A percentile compares a stretch with the other conserved stretches of the same genome.
Conservation (phyloP, 2,329 filamentous ascomycete species). For the Colletotrichum trifolii region DNA sequence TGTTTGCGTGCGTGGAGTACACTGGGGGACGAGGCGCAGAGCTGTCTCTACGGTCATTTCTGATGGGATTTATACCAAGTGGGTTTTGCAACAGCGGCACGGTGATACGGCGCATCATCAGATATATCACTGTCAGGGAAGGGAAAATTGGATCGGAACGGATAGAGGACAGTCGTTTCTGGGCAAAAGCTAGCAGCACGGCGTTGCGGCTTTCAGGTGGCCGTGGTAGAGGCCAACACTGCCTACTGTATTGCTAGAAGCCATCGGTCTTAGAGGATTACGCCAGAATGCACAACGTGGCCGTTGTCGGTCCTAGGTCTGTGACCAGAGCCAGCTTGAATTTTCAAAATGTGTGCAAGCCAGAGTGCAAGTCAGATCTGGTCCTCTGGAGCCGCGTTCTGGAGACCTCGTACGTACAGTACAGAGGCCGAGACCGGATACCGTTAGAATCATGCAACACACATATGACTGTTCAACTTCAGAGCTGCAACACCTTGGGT, state of each 20-base stretch:
- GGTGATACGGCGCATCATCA: constrained; percentile 34
- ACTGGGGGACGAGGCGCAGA: constrained; percentile 8
- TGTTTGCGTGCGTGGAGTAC: constrained; percentile 30
- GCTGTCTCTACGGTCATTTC: constrained; percentile 32
- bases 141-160: constrained; percentile 13
- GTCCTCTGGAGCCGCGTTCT: no score
- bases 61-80: constrained; percentile 32
- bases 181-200: constrained; percentile 11
- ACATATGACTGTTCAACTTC: no score
- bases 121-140: constrained; percentile 24
- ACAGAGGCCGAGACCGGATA: no score
- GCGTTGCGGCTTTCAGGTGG: background rate
- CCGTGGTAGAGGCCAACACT: constrained; percentile 18
- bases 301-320: no score
- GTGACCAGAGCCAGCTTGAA: no score
- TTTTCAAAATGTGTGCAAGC: no score
- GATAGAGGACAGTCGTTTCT: constrained; percentile 36
- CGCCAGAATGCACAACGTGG: constrained; percentile 6
- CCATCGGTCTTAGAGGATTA: constrained; percentile 29
- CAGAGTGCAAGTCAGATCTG: no score
- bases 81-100: constrained; percentile 16
- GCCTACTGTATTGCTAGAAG: constrained; percentile 17
- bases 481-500: no score
- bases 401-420: no score
- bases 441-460: no score